A percentile compares a stretch with the other conserved stretches of the same genome.
phyloP scores from a whole-genome alignment of 345 rosid species.

The Hevea brasiliensis region DNA sequence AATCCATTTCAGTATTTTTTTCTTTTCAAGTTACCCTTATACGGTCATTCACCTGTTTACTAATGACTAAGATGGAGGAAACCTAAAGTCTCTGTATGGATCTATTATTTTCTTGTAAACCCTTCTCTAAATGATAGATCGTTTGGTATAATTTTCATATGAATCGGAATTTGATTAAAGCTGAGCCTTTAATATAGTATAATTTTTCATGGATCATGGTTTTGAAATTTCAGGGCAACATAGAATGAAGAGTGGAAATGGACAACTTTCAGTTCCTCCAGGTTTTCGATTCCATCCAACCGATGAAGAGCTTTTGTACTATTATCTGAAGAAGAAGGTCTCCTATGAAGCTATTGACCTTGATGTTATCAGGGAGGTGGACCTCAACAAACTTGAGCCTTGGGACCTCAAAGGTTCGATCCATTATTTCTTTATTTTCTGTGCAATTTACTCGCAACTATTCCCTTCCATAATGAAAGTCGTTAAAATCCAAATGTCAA shows the following conservation, averaged over 20 bases:
- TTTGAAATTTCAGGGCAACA: slow-evolving; percentile 7
- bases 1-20: too few species aligned
- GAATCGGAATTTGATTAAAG: background rate
- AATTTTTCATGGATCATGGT: background rate
- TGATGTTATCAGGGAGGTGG: slow-evolving; percentile 92
- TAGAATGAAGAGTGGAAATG: slow-evolving; percentile 61
- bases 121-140: background rate
- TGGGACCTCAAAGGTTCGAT: slow-evolving; percentile 94
- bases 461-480: too few species aligned
- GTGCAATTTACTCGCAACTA: too few species aligned
- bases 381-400: slow-evolving; percentile 97
- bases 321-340: slow-evolving; percentile 91
- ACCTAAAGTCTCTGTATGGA: too few species aligned
- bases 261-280: slow-evolving; percentile 83
- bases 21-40: too few species aligned
- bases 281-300: slow-evolving; percentile 97
- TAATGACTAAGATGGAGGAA: too few species aligned
- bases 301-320: slow-evolving; percentile 91
- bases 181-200: too few species aligned
- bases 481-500: too few species aligned
- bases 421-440: too few species aligned
- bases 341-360: slow-evolving; percentile 93
- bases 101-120: background rate
- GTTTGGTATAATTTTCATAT: too few species aligned
- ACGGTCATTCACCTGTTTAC: too few species aligned